Evolutionary conservation across 345 rosid genomes (phyloP).

Genomic region (Cochlearia excelsa): DNA sequence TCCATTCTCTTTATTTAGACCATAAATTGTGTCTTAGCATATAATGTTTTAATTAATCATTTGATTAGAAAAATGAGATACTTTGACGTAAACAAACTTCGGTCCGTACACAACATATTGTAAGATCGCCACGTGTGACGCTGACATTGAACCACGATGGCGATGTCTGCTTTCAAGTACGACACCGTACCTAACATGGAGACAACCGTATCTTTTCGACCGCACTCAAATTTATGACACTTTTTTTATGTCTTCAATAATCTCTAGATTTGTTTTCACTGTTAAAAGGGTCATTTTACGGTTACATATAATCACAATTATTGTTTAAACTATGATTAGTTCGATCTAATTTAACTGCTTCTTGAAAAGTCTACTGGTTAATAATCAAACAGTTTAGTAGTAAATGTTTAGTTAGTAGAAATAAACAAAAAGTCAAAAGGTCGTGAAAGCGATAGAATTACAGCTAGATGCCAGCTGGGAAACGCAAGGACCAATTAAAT

Average conservation of each 20-base stretch:
- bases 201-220: slow-evolving; percentile 38
- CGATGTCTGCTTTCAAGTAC: slow-evolving; percentile 29
- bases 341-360: slow-evolving; percentile 9
- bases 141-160: slow-evolving; percentile 28
- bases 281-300: slow-evolving; percentile 4
- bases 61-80: slow-evolving; percentile 20
- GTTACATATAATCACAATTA: not conserved
- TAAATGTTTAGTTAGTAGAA: not conserved
- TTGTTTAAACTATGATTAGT: slow-evolving; percentile 7
- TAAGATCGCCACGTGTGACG: slow-evolving; percentile 30
- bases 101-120: slow-evolving; percentile 34
- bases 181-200: slow-evolving; percentile 39
- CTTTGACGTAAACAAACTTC: slow-evolving; percentile 21
- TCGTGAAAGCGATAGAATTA: slow-evolving; percentile 26
- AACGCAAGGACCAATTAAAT: slow-evolving; percentile 40
- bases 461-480: slow-evolving; percentile 37
- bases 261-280: slow-evolving; percentile 16
- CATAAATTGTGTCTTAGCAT: slow-evolving; percentile 33
- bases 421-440: slow-evolving; percentile 20
- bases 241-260: slow-evolving; percentile 24
- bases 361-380: slow-evolving; percentile 25
- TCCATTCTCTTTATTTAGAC: slow-evolving; percentile 30
- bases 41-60: slow-evolving; percentile 14
- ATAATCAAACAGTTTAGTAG: not conserved
- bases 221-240: slow-evolving; percentile 22